Evolutionary conservation across 495 filamentous ascomycete genomes (phyloP), one percentile per base, ranked within the genome.

Genomic region (Aspergillus haitiensis): DNA sequence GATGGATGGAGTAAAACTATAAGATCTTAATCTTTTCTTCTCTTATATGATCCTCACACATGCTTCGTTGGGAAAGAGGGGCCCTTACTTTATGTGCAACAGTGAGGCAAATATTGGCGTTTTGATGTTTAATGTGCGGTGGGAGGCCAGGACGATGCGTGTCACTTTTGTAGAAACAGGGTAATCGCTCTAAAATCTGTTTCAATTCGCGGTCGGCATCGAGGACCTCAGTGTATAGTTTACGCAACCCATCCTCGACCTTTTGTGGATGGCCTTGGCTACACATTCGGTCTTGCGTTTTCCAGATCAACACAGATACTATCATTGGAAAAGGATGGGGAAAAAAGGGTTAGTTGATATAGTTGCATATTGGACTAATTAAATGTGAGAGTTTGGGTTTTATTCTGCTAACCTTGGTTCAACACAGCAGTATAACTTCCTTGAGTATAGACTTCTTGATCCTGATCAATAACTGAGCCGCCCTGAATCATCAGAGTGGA

Each of bases 271-370:
- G 32, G 3, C 49, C 36, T 10, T 49, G 51, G 8, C 18, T 27
- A 36, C 51, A 60, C 42, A 56, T 64, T 35, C 36, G 10, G 34
- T 64, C 52, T 33, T 64, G 56, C 11, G 53, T 39, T 21, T 64
- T 52, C 61, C 61, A 59, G 18, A 64, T 47, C 10, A 64, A 44
- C 3, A 64, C 45, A 3, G 61, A 56, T 34, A 55, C 61, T 64
- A 33, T 53, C 36, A 36, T 27, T 27, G 21, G 3, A 27, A 27
- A 27, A 27, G 21, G 21, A 27, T 1, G 21, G 21, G 1, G 21
- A 27, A 27, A 27, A 27, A 27, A 27, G 3, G 21, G 21, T 27
- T 27, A 27, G 21, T 1, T 27, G 21, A 3, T 27, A 3, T 3
- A 27, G 21, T 27, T 27, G 21, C 21, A 27, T 27, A 3, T 27